Base-by-base conservation (phyloP, 2,329 filamentous ascomycete genomes). In the Colletotrichum viniferum region DNA sequence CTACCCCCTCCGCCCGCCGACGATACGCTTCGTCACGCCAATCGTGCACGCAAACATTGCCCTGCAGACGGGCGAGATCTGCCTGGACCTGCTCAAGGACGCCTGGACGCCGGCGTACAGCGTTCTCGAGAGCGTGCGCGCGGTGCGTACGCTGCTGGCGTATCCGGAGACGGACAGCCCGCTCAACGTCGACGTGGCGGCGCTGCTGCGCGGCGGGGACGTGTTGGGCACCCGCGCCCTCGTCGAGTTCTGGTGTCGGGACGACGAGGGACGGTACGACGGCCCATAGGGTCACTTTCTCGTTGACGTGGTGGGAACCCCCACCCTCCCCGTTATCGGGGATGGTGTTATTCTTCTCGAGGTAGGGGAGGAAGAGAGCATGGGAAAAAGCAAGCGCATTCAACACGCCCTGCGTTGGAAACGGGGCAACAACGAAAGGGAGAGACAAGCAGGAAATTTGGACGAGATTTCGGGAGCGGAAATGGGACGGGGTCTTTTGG, bases 71-170 rank as follows among this genome's bases (percentile, higher is more conserved):
- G 97, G 97, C 79, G 96, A 98, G 85, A 97, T 99, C 82, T 99
- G 97, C 84, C 91, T 98, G 32, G 97, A 98, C 82, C 89, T 98
- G 77, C 89, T 99, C 75, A 90, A 90, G 81, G 90, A 93, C 71
- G 90, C 90, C 21, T 98, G 96, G 96, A 94, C 94, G 74, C 95
- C 96, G 2, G 92, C 95, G 21, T 97, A 98, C 84, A 96, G 93
- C 55, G 90, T 98, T 24, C 90, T 93, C 43, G 91, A 93, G 80
- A 94, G 93, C 76, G 86, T 96, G 80, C 93, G 94, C 79, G 92
- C 92, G 62, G 90, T 96, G 77, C 91, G 94, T 78, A 90, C 94
- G 86, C 87, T 97, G 79, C 87, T 95, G 73, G 88, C 83, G 68
- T 91, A 89, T 77, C 93, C 94, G 2, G 94, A 93, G 82, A 89